Conservation (phyloP, 176 grass and related monocot genomes). For the Chloris gayana region DNA sequence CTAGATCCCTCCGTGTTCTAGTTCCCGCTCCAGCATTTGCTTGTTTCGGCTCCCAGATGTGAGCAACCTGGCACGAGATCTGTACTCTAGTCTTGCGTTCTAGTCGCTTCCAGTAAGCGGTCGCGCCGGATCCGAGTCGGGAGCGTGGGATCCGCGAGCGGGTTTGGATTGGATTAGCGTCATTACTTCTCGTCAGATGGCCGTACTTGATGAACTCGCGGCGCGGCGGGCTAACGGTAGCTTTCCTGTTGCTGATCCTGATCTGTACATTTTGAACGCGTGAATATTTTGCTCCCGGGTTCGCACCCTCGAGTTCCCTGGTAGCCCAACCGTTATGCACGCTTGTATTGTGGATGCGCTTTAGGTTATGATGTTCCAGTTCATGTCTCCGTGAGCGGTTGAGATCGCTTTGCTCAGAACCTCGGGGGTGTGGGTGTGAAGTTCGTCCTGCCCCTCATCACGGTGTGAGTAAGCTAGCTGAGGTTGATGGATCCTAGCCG, state of each 20-base stretch:
- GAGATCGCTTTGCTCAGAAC: not conserved
- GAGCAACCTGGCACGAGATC: conserved; percentile 7
- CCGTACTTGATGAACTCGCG: not conserved
- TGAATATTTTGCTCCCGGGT: not conserved
- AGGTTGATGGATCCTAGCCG: not conserved
- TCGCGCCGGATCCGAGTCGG: not conserved
- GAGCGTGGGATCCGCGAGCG: not conserved
- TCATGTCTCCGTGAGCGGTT: not conserved
- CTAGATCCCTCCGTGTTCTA: not conserved
- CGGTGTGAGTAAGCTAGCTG: not conserved
- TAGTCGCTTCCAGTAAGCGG: not conserved
- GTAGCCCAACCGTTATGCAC: too few relatives aligned
- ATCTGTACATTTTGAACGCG: not conserved
- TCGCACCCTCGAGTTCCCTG: too few relatives aligned
- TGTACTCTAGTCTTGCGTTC: not conserved
- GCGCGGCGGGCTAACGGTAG: not conserved
- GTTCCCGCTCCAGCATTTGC: not conserved
- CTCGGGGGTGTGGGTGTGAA: not conserved
- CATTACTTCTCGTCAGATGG: too few relatives aligned
- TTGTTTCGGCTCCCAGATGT: not conserved
- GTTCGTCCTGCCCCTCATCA: not conserved
- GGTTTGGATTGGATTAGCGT: not conserved
- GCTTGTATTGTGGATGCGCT: too few relatives aligned
- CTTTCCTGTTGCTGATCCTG: not conserved
- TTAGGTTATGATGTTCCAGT: not conserved